A percentile compares a stretch with the other conserved stretches of the same genome.
Evolutionary conservation across 1,284 basidiomycete species (phyloP).

Genomic region (Sanguinoderma infundibulare): DNA sequence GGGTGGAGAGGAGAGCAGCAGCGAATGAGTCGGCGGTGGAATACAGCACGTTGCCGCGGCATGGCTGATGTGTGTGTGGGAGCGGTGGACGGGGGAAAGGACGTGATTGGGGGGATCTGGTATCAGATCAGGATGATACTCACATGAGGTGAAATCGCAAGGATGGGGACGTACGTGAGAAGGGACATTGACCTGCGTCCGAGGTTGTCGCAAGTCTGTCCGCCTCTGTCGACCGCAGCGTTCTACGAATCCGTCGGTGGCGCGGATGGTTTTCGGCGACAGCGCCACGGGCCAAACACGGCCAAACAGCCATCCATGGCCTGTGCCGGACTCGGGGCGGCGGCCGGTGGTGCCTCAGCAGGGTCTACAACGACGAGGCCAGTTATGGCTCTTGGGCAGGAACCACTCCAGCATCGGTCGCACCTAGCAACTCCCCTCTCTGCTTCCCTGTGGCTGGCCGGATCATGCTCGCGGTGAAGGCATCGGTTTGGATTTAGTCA

Average conservation of each 20-base stretch:
- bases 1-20: not conserved
- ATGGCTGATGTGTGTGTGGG: slow-evolving; percentile 9
- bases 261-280: slow-evolving; percentile 11
- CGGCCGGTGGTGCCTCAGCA: too few species aligned
- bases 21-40: not conserved
- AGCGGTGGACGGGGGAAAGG: not conserved
- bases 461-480: not conserved
- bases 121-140: slow-evolving; percentile 7
- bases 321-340: not conserved
- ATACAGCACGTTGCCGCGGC: slow-evolving; percentile 6
- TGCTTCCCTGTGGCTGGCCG: not conserved
- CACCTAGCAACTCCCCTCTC: not conserved
- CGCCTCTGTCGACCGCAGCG: slow-evolving; percentile 2
- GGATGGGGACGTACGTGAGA: slow-evolving; percentile 9
- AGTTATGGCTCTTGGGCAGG: not conserved
- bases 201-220: slow-evolving; percentile 11
- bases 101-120: not conserved
- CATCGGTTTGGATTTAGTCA: not conserved
- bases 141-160: slow-evolving; percentile 8
- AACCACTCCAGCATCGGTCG: not conserved
- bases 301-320: slow-evolving; percentile 10
- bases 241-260: slow-evolving; percentile 21
- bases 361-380: not conserved
- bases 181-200: slow-evolving; percentile 1
- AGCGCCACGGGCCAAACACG: slow-evolving; percentile 20